phyloP scores from a whole-genome alignment of 441 rosid species.

The Croton setiger region DNA sequence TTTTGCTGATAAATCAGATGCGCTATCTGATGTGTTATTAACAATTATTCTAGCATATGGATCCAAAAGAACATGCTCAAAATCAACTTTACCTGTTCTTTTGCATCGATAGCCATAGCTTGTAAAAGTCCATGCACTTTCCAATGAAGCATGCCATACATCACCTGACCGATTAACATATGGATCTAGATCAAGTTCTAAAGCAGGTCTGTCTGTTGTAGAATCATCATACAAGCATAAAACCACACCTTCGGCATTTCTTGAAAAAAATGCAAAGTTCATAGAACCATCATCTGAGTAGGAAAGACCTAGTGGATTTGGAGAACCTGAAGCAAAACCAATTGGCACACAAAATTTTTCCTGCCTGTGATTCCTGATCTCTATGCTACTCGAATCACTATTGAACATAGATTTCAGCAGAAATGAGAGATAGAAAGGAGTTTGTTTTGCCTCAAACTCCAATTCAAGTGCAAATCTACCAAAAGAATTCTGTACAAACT shows the following conservation, averaged over 20 bases:
- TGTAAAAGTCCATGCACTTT: slow-evolving; percentile 40
- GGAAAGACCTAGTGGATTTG: slow-evolving; percentile 77
- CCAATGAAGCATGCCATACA: slow-evolving; percentile 76
- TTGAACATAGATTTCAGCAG: slow-evolving; percentile 45
- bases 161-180: slow-evolving; percentile 82
- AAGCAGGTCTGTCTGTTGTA: slow-evolving; percentile 51
- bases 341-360: slow-evolving; percentile 70
- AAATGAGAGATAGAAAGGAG: slow-evolving; percentile 77
- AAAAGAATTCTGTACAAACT: slow-evolving; percentile 40
- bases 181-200: slow-evolving; percentile 93
- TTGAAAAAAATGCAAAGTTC: slow-evolving; percentile 77
- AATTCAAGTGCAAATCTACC: slow-evolving; percentile 48
- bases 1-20: slow-evolving; percentile 28
- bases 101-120: slow-evolving; percentile 67
- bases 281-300: slow-evolving; percentile 54
- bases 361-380: slow-evolving; percentile 57
- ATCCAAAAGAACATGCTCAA: slow-evolving; percentile 55
- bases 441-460: slow-evolving; percentile 62
- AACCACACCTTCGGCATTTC: slow-evolving; percentile 46
- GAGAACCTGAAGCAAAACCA: slow-evolving; percentile 67
- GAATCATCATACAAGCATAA: slow-evolving; percentile 66
- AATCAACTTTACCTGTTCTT: slow-evolving; percentile 29
- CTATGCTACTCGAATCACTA: slow-evolving; percentile 28
- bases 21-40: slow-evolving; percentile 27
- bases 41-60: slow-evolving; percentile 67